Conservation (phyloP, 805 yeast genomes). For the Wickerhamomyces subpelliculosus region DNA sequence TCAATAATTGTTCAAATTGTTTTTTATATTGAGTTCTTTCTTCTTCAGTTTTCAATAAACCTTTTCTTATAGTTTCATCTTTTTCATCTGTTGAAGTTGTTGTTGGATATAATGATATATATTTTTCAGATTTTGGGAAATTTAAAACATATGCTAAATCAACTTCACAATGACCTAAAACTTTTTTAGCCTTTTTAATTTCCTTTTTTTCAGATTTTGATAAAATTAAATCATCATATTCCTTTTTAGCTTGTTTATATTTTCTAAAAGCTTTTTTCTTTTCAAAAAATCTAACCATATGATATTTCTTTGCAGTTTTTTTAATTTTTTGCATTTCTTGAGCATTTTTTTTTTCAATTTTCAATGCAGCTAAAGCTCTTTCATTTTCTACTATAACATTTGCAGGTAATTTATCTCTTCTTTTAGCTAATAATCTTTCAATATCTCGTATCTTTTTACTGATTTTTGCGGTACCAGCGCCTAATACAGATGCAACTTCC, state of each 20-base stretch:
- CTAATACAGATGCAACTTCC: conserved; percentile 25
- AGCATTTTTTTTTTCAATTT: conserved; percentile 47
- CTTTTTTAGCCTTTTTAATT: conserved; percentile 39
- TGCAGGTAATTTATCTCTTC: conserved; percentile 54
- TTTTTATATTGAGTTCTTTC: conserved; percentile 43
- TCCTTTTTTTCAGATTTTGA: conserved; percentile 21
- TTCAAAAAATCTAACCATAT: conserved; percentile 90
- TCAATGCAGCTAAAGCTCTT: conserved; percentile 62
- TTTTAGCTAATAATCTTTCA: conserved; percentile 53
- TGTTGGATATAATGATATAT: conserved; percentile 70
- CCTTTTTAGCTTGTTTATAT: conserved; percentile 42
- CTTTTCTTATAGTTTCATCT: conserved; percentile 25
- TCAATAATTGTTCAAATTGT: conserved; percentile 43
- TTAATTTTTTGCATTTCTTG: conserved; percentile 38
- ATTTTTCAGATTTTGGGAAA: conserved; percentile 76
- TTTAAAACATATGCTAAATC: conserved; percentile 71
- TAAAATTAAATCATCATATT: conserved; percentile 19
- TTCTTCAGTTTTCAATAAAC: conserved; percentile 34
- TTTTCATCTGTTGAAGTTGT: conserved; percentile 21
- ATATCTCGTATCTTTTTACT: conserved; percentile 85
- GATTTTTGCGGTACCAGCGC: conserved; percentile 45
- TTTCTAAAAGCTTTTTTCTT: conserved; percentile 74
- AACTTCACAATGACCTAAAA: conserved; percentile 48
- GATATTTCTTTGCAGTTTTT: conserved; percentile 65
- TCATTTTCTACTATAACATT: conserved; percentile 64